A percentile compares a stretch with the other conserved stretches of the same genome.
phyloP scores from a whole-genome alignment of 106 monocot genomes.

The Vanilla planifolia region DNA sequence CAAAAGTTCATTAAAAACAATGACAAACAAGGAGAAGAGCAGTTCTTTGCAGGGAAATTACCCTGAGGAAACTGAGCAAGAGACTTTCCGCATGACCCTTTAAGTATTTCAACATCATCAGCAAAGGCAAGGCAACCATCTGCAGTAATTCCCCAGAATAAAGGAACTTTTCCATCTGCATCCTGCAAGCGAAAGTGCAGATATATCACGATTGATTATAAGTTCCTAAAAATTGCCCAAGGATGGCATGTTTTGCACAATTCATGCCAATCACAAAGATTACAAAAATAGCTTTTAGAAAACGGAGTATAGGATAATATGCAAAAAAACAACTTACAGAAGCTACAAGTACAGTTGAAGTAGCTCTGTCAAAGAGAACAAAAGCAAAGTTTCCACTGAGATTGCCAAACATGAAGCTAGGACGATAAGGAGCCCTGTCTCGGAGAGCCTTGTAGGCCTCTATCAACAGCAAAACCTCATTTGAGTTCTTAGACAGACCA shows the following conservation, averaged over 20 bases:
- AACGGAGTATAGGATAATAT: background rate
- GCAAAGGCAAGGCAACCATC: constrained; percentile 86
- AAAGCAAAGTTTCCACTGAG: constrained; percentile 72
- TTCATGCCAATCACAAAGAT: too few species aligned
- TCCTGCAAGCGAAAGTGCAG: constrained; percentile 31
- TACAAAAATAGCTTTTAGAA: too few species aligned
- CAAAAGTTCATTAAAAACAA: too few species aligned
- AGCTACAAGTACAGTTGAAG: constrained; percentile 66
- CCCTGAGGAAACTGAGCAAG: constrained; percentile 86
- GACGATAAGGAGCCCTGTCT: constrained; percentile 72
- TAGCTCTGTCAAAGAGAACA: constrained; percentile 72
- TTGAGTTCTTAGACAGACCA: constrained; percentile 60
- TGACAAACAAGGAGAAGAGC: too few species aligned
- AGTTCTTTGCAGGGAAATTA: constrained; percentile 3
- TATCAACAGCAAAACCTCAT: constrained; percentile 64
- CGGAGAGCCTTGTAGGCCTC: constrained; percentile 98
- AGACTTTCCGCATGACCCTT: constrained; percentile 86
- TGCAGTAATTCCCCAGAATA: constrained; percentile 88
- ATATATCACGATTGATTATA: background rate
- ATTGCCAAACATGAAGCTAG: constrained; percentile 76
- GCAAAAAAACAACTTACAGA: constrained; percentile 37
- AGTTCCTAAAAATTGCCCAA: background rate
- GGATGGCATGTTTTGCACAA: too few species aligned
- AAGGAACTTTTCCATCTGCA: constrained; percentile 55
- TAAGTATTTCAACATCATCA: constrained; percentile 59